Base-by-base conservation (phyloP, 163 green algal genomes). In the Volvox carteri region DNA sequence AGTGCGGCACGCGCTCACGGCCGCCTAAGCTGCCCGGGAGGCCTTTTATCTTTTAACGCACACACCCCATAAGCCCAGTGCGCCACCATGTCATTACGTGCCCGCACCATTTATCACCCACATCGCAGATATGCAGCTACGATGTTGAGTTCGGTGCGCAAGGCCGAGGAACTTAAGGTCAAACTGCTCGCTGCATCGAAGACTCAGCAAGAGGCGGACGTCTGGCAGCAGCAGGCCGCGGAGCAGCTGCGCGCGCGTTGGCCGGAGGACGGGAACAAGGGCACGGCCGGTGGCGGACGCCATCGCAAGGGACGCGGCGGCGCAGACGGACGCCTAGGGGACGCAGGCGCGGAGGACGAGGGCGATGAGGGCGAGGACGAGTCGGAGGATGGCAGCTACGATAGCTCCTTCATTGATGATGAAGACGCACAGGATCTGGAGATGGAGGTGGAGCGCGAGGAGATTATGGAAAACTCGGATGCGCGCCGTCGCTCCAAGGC, bases 361-460 rank as follows among this genome's bases (percentile, higher is more conserved):
- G 78, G 28, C 6, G 78, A 60, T 14, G 78, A 77, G 1, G 78
- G 77, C 1, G 78, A 86, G 25, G 78, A 48, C 18, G 60, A 39
- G 37, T 65, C 42, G 44, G 80, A 52, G 30, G 62, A 68, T 2
- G 80, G 62, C 1, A 77, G 60, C 33, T 87, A 87, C 28, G 80
- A 87, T 19, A 78, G 62, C 62, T 56, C 30, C 60, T 87, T 87
- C 42, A 87, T 87, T 16, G 65, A 87, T 37, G 80, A 87, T 33
- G 62, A 68, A 11, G 80, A 54, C 7, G 80, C n/a, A 12, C 25
- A 30, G 78, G 78, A 77, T 37, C 4, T 44, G 35, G n/a, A 54
- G 52, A n/a, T n/a, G n/a, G 7, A 70, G 1, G 56, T 1, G 37
- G 25, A 4, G 19, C 35, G 46, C 7, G 73, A 28, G 4, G 30